Percentiles rank a stretch among this genome's conserved stretches.
Conservation (phyloP, 495 filamentous ascomycete species). For the Xylaria curta region DNA sequence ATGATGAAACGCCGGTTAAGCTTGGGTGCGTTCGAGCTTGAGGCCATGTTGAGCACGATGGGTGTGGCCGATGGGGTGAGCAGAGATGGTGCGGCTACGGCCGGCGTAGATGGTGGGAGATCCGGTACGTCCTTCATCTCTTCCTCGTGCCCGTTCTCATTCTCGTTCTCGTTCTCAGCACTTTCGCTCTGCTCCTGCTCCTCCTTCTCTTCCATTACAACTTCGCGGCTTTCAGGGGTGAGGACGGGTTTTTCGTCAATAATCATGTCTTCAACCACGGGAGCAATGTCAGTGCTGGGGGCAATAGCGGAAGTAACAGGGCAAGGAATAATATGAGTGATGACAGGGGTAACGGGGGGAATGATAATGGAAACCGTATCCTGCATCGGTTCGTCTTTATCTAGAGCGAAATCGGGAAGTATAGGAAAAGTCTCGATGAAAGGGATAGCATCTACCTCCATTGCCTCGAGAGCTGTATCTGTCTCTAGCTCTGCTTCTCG, state of each 20-base stretch:
- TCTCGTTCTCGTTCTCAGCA: neutral
- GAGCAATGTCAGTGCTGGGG: neutral
- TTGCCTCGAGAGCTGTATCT: neutral
- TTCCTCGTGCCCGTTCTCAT: too few relatives aligned
- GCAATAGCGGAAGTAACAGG: neutral
- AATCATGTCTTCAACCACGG: neutral
- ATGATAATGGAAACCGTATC: neutral
- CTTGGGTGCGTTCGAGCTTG: neutral
- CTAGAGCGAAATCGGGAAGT: neutral
- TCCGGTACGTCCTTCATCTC: constrained; percentile 1
- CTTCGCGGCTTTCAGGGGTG: neutral
- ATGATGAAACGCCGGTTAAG: constrained; percentile 9
- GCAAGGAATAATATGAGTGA: neutral
- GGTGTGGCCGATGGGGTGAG: neutral
- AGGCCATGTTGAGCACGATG: neutral
- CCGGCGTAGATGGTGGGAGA: neutral
- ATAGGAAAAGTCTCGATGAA: neutral
- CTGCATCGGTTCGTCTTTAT: neutral
- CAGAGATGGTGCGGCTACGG: neutral
- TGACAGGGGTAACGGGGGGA: neutral
- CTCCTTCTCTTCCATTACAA: neutral
- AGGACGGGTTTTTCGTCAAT: neutral
- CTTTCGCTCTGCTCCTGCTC: neutral
- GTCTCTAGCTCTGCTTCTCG: neutral
- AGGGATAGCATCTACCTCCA: neutral